Conservation (phyloP, 495 filamentous ascomycete genomes). For the Talaromyces ruber region DNA sequence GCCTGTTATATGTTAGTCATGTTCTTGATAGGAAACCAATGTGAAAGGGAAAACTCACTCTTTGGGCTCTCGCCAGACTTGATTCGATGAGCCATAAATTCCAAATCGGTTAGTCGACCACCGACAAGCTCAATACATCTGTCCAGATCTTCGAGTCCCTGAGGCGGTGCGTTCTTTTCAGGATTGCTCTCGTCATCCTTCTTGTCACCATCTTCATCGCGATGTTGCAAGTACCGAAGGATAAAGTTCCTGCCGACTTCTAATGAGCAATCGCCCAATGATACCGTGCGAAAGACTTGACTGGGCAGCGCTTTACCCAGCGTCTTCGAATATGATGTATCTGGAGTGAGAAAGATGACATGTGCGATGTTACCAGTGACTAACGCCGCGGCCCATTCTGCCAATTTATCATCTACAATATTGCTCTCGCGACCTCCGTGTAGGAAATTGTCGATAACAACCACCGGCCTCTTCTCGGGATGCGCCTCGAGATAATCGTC, state of each 20-base stretch:
- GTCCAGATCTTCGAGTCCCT: slow-evolving; percentile 60
- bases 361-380: slow-evolving; percentile 87
- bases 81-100: slow-evolving; percentile 84
- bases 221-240: slow-evolving; percentile 64
- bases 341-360: slow-evolving; percentile 93
- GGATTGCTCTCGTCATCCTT: slow-evolving; percentile 18
- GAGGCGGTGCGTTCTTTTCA: slow-evolving; percentile 16
- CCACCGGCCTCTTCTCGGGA: slow-evolving; percentile 72
- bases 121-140: slow-evolving; percentile 73
- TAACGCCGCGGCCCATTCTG: slow-evolving; percentile 86
- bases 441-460: slow-evolving; percentile 92
- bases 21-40: neutral
- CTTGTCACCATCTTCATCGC: slow-evolving; percentile 29
- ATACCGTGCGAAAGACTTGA: slow-evolving; percentile 78
- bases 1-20: slow-evolving; percentile 28
- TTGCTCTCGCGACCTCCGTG: slow-evolving; percentile 65
- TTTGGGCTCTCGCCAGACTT: slow-evolving; percentile 79
- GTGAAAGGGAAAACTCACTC: slow-evolving; percentile 21
- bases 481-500: slow-evolving; percentile 91
- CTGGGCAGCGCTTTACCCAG: slow-evolving; percentile 83
- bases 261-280: slow-evolving; percentile 75
- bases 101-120: slow-evolving; percentile 86
- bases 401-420: slow-evolving; percentile 81
- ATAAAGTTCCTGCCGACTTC: slow-evolving; percentile 85
- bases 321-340: slow-evolving; percentile 81